These are phyloP conservation scores for Tetrahymena elliotti DNA, from an alignment of 73 alveolate genomes.

Conservation along the genomic window DNA sequence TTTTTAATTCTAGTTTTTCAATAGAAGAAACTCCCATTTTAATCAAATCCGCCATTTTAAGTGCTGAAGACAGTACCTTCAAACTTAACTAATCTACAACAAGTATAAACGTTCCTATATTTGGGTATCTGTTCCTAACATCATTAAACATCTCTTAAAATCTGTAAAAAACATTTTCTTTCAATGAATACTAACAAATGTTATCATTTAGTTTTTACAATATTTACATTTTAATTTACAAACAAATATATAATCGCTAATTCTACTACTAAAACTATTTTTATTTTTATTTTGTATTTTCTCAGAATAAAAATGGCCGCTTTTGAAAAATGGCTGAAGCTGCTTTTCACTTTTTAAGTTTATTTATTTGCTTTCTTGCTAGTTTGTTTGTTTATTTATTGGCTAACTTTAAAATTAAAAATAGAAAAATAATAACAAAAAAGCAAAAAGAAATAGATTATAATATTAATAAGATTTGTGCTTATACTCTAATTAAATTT, in stretches of 20 bases:
- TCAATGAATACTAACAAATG: neutral
- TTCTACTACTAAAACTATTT: neutral
- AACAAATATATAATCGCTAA: too few species aligned
- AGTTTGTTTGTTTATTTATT: too few species aligned
- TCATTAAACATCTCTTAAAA: neutral
- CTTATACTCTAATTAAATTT: too few species aligned
- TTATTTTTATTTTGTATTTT: too few species aligned
- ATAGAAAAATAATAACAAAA: too few species aligned
- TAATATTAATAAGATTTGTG: too few species aligned
- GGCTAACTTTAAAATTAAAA: too few species aligned
- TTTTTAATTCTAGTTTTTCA: slow-evolving; percentile 22
- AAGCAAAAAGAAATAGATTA: too few species aligned
- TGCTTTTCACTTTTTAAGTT: too few species aligned
- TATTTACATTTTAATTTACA: neutral
- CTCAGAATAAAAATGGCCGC: too few species aligned
- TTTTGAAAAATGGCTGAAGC: too few species aligned
- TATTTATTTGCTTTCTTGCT: too few species aligned
- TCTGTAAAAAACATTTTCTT: neutral
- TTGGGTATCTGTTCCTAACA: neutral
- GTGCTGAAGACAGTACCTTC: slow-evolving; percentile 24
- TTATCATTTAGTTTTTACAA: neutral
- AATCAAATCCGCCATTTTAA: slow-evolving; percentile 41
- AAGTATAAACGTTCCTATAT: neutral
- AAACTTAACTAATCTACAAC: slow-evolving; percentile 24
- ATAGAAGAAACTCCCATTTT: slow-evolving; percentile 35